Evolutionary conservation across 352 stramenopile species (phyloP), one percentile per base, ranked within the genome.

Genomic region (Globisporangium takayamanum): DNA sequence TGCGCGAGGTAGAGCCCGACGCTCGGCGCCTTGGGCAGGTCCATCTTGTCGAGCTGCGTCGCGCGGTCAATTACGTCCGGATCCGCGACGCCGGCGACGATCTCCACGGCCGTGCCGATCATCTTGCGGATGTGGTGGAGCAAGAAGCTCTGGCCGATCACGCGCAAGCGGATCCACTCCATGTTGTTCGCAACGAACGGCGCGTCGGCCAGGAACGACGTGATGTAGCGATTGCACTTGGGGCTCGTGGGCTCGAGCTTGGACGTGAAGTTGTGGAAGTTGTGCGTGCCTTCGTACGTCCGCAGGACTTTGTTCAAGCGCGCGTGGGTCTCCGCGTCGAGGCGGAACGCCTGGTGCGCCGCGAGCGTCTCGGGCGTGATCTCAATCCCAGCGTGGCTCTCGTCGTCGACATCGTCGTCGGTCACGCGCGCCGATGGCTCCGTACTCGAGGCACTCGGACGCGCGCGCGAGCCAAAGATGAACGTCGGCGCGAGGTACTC

Each of bases 71-170:
- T 89, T 0, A 83, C 84, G 14, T 60, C 62, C 8, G 68, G 53
- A 16, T 70, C 59, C 15, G 80, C 77, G 10, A 87, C 67, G 14
- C 80, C 82, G 7, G 81, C 76, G 26, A 93, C 72, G 37, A 95
- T 68, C 52, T 95, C 86, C 22, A 88, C 78, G 1, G 82, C 80
- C 51, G 69, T 84, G 48, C 84, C 86, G 42, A 99, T 92, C 97
- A 99, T 99, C 74, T 99, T 99, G 48, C 97, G 94, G 63, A 99
- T 99, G 70, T 99, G 96, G 67, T 99, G 92, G 42, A 99, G 70
- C 42, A 99, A 67, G 70, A 99, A 99, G 47, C 93, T 98, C 69
- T 99, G 96, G 16, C 97, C 97, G 7, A 97, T 66, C 1, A 99
- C 94, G 62, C 92, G 87, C 53, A 98, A 76, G 2, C 89, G 90